Base-by-base conservation (phyloP, 345 rosid genomes). In the Pistacia atlantica region DNA sequence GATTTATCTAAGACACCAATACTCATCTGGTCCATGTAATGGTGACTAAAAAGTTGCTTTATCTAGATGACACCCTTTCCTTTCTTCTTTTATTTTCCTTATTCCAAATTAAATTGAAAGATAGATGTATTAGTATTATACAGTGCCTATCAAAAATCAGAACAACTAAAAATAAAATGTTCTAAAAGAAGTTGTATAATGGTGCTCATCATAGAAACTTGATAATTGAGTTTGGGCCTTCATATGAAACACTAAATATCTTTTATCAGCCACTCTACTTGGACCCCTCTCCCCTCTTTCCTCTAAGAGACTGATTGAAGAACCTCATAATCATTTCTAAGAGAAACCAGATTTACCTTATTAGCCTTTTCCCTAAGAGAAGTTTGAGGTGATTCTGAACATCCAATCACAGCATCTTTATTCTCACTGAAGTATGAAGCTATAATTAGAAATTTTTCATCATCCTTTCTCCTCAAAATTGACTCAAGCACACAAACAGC, bases 401-500 rank as follows among this genome's bases (percentile, higher is more conserved):
- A 94, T 79, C 80, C 83, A 72, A 89, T 73, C 58, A 96, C 83
- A 78, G 67, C 72, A 86, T 92, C 95, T 56, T 74, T 78, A 82
- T 92, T 94, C 81, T 91, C 97, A 60, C 80, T 72, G 79, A 94
- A 96, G 86, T 89, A 96, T 62, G 97, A 90, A 58, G 89, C 83
- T 52, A 89, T 78, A 77, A 86, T 65, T 55, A 89, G 80, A 83
- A 92, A 91, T 31, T 86, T 84, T 20, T 84, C 94, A 73, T 90
- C 90, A 74, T 94, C 97, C 78, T 85, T 90, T 80, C 81, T 91
- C 89, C 98, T 91, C 85, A 96, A 79, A 77, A 96, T 83, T 74
- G 97, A 86, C 81, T 94, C 99, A 65, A 96, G 95, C 56, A 96
- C 93, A 83, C 97, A 96, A 42, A 89, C 78, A 72, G 97, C 97